These are phyloP conservation scores for Zoysia pacifica DNA, from an alignment of 176 grass and related monocot genomes.

Conservation along the genomic window DNA sequence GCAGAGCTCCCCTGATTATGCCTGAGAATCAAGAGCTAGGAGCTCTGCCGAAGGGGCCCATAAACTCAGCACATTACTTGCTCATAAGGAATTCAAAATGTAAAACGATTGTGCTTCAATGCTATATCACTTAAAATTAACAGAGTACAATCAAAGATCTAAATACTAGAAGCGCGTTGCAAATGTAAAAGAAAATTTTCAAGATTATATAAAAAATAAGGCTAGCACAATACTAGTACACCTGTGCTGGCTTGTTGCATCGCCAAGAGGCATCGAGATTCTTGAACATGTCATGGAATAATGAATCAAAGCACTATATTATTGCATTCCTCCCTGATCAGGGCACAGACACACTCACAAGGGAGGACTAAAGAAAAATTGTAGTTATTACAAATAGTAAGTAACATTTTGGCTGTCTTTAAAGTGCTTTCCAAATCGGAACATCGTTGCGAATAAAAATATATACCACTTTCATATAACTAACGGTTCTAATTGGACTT, in stretches of 20 bases:
- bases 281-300: too few species aligned
- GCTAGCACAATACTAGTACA: background rate
- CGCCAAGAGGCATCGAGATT: constrained; percentile 23
- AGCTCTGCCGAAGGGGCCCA: too few species aligned
- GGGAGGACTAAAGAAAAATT: constrained; percentile 49
- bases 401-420: constrained; percentile 35
- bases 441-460: constrained; percentile 46
- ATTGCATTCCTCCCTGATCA: constrained; percentile 42
- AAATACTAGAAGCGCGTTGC: background rate
- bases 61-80: background rate
- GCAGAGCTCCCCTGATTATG: too few species aligned
- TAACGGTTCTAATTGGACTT: constrained; percentile 41
- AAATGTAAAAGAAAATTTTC: constrained; percentile 25
- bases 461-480: constrained; percentile 23
- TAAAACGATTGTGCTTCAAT: too few species aligned
- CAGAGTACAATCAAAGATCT: background rate
- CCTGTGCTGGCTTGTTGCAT: constrained; percentile 24
- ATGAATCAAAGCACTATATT: constrained; percentile 5
- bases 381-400: constrained; percentile 29
- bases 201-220: background rate
- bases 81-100: constrained; percentile 13
- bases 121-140: background rate
- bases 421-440: constrained; percentile 43
- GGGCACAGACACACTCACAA: constrained; percentile 35
- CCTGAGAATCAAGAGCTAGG: too few species aligned